Conservation (phyloP, 2,329 filamentous ascomycete species). For the Onygena corvina region DNA sequence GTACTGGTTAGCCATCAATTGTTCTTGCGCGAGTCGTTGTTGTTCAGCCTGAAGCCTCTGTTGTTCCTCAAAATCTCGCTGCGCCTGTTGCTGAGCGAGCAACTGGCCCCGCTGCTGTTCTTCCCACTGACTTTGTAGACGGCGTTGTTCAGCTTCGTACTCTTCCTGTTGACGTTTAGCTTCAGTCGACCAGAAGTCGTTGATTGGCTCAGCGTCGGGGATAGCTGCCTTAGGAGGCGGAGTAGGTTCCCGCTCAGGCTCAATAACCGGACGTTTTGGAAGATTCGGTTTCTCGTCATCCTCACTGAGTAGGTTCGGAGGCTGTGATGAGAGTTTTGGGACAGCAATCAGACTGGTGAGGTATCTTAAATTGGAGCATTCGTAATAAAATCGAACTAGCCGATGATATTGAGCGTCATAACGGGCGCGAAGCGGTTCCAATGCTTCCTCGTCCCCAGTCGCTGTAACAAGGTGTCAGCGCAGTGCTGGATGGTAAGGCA, state of each 20-base stretch:
- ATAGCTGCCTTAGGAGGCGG: slow-evolving; percentile 55
- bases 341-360: slow-evolving; percentile 92
- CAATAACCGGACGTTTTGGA: slow-evolving; percentile 57
- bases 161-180: slow-evolving; percentile 83
- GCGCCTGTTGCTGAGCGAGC: slow-evolving; percentile 68
- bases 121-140: slow-evolving; percentile 76
- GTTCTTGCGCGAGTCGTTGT: slow-evolving; percentile 80
- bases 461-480: slow-evolving; percentile 38
- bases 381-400: slow-evolving; percentile 95
- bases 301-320: slow-evolving; percentile 75
- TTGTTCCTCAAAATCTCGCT: slow-evolving; percentile 93
- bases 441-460: slow-evolving; percentile 83
- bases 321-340: slow-evolving; percentile 86
- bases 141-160: slow-evolving; percentile 85
- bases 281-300: slow-evolving; percentile 74
- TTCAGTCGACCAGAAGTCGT: slow-evolving; percentile 95
- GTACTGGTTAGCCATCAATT: slow-evolving; percentile 74
- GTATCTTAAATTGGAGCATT: slow-evolving; percentile 95
- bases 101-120: slow-evolving; percentile 70
- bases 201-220: slow-evolving; percentile 78
- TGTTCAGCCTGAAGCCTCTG: slow-evolving; percentile 79
- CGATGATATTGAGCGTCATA: slow-evolving; percentile 96
- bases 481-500: not conserved
- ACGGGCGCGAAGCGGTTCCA: slow-evolving; percentile 73
- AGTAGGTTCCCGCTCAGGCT: slow-evolving; percentile 59